Base-by-base conservation (phyloP, 352 stramenopile genomes). In the Phytophthora idaei region DNA sequence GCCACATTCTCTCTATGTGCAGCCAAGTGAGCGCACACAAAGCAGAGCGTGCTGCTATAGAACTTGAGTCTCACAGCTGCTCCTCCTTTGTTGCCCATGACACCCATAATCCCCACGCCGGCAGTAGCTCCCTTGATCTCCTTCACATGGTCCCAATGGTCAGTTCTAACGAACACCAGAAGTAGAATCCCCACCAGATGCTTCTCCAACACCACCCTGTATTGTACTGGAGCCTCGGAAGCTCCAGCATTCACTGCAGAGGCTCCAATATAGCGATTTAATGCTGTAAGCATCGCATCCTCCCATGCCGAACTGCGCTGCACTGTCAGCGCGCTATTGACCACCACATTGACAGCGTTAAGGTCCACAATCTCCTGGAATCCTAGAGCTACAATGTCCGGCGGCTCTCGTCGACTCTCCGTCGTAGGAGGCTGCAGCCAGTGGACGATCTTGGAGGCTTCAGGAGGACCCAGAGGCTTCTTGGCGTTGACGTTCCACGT, bases 401-500 rank as follows among this genome's bases (percentile, higher is more conserved):
- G 87, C 14, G 61, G 12, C 1, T 71, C 55, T 15, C 31, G 46
- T n/a, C 25, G 29, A 10, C 15, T 46, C 29, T 70, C 58, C 0
- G 37, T 41, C 9, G 73, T 57, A n/a, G 47, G 28, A 36, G 70
- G 65, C 36, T 89, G 72, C 10, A 96, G 63, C 88, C 89, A 96
- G 31, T 89, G 73, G n/a, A 80, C 50, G 56, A 93, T 74, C 67
- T 89, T 85, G 17, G 67, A 53, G 6, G 74, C 81, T 36, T 93
- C 83, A 0, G 58, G 42, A 0, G 67, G 60, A 41, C 87, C 74
- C n/a, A 97, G 75, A 17, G 96, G 97, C 56, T 99, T 98, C 81
- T 99, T 99, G 49, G 96, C 98, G 76, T 99, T 99, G 14, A 99
- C 98, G 73, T 99, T 99, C 96, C 97, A 99, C 29, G 98, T 99